Evolutionary conservation across 208 protist genomes (phyloP).

Genomic region (Leptomonas seymouri): DNA sequence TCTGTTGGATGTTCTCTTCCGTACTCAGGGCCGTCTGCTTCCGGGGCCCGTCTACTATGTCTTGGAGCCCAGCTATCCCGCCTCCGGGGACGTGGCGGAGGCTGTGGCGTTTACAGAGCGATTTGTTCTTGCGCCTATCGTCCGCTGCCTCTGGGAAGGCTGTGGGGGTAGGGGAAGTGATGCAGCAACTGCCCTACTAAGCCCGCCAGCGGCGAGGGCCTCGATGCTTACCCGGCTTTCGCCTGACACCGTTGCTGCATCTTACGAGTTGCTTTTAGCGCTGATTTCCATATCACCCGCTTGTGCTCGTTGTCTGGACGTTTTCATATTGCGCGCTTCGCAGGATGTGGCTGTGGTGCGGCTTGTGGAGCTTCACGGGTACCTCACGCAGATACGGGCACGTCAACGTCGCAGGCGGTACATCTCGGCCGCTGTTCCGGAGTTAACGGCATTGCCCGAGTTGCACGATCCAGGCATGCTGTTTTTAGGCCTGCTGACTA

Average conservation of each 20-base stretch:
- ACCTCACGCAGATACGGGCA: conserved; percentile 12
- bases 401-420: conserved; percentile 9
- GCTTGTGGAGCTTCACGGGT: conserved; percentile 18
- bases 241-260: conserved; percentile 2
- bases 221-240: neutral
- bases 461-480: conserved; percentile 24
- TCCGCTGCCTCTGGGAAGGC: conserved; percentile 21
- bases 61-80: conserved; percentile 9
- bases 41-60: conserved; percentile 11
- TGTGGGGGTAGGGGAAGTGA: neutral
- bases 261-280: conserved; percentile 7
- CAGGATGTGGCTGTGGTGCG: conserved; percentile 10
- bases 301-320: conserved; percentile 25
- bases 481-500: conserved; percentile 14
- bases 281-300: conserved; percentile 28
- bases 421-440: neutral
- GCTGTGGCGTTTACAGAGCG: conserved; percentile 3
- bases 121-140: conserved; percentile 11
- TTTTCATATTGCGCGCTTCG: conserved; percentile 13
- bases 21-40: conserved; percentile 26
- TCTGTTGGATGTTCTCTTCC: conserved; percentile 18
- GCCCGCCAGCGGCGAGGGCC: neutral
- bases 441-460: conserved; percentile 5
- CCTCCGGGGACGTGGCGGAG: conserved; percentile 8
- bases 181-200: neutral